phyloP scores from a whole-genome alignment of 805 yeast genomes.

The Candida nitratophila region DNA sequence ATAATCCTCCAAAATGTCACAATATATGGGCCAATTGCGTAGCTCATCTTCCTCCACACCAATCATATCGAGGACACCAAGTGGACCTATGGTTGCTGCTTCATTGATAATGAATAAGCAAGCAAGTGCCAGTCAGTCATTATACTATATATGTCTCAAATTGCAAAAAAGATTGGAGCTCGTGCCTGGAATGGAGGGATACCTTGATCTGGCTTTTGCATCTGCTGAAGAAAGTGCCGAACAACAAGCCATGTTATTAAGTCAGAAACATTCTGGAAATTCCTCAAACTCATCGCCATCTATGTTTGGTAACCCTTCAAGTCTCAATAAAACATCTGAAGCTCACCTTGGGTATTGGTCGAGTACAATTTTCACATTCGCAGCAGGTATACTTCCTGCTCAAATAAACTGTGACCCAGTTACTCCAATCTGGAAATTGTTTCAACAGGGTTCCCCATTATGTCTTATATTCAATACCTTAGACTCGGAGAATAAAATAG shows the following conservation, averaged over 20 bases:
- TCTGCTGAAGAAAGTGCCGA: slow-evolving; percentile 66
- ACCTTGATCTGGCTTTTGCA: slow-evolving; percentile 53
- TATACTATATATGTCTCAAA: slow-evolving; percentile 58
- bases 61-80: slow-evolving; percentile 21
- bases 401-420: slow-evolving; percentile 82
- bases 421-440: slow-evolving; percentile 78
- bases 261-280: slow-evolving; percentile 19
- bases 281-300: background rate
- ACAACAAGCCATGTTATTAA: slow-evolving; percentile 54
- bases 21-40: slow-evolving; percentile 17
- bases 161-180: slow-evolving; percentile 48
- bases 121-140: slow-evolving; percentile 57
- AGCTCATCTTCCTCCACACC: slow-evolving; percentile 8
- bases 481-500: slow-evolving; percentile 40
- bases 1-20: background rate
- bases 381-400: slow-evolving; percentile 73
- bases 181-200: slow-evolving; percentile 64
- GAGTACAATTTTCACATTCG: slow-evolving; percentile 50
- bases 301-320: background rate
- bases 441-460: slow-evolving; percentile 89
- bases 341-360: slow-evolving; percentile 19
- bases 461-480: slow-evolving; percentile 78
- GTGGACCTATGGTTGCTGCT: slow-evolving; percentile 40
- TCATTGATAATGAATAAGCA: slow-evolving; percentile 52
- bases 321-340: slow-evolving; percentile 4